phyloP scores from a whole-genome alignment of 2,329 filamentous ascomycete species.

The Clonostachys chloroleuca region DNA sequence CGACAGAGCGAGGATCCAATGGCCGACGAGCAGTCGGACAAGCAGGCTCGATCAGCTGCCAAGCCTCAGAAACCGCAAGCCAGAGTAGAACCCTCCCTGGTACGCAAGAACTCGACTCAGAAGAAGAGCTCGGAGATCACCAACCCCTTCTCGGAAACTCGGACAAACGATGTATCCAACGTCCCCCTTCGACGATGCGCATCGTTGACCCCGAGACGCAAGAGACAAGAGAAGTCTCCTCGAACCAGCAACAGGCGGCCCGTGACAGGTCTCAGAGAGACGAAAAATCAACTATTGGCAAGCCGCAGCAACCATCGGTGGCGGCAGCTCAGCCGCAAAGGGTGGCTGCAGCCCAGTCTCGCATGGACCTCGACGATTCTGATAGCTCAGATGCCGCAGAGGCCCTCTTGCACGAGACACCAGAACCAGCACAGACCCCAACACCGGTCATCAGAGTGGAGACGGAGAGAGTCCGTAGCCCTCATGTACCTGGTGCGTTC shows the following conservation, averaged over 20 bases:
- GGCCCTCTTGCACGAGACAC: slow-evolving; percentile 16
- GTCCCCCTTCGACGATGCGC: slow-evolving; percentile 54
- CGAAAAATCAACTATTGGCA: slow-evolving; percentile 22
- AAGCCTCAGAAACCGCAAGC: slow-evolving; percentile 69
- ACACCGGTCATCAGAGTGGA: slow-evolving; percentile 10
- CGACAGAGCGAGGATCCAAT: slow-evolving; percentile 37
- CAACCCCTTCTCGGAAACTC: slow-evolving; percentile 33
- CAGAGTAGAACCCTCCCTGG: slow-evolving; percentile 39
- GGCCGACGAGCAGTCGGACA: slow-evolving; percentile 35
- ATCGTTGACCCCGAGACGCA: slow-evolving; percentile 50
- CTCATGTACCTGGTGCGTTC: slow-evolving; percentile 31
- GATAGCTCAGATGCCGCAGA: slow-evolving; percentile 51
- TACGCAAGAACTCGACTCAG: slow-evolving; percentile 22
- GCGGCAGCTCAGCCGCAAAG: slow-evolving; percentile 47
- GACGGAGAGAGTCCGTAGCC: slow-evolving; percentile 14
- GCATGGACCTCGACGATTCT: slow-evolving; percentile 67
- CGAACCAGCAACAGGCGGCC: slow-evolving; percentile 14
- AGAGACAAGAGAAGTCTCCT: slow-evolving; percentile 30
- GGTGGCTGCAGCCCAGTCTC: slow-evolving; percentile 43
- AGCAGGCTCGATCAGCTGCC: slow-evolving; percentile 53
- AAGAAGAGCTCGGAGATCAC: slow-evolving; percentile 7
- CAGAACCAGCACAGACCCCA: slow-evolving; percentile 8
- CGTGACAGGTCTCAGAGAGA: slow-evolving; percentile 24
- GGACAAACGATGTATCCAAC: slow-evolving; percentile 48
- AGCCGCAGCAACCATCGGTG: slow-evolving; percentile 2